Base-by-base conservation (phyloP, 2,329 filamentous ascomycete species). In the Aspergillus sojae region DNA sequence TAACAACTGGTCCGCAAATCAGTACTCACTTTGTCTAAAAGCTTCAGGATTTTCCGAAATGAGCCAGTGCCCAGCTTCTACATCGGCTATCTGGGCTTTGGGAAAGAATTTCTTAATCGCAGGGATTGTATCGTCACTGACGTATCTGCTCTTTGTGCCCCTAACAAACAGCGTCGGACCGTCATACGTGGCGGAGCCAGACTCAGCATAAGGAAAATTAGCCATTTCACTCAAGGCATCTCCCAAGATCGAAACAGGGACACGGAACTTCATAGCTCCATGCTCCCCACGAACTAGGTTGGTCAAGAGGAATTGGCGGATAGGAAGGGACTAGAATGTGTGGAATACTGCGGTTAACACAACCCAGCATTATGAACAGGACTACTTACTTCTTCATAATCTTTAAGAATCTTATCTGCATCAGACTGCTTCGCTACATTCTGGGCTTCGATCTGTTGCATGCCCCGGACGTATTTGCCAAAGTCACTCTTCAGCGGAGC, bases 261-360 rank as follows among this genome's bases (percentile, higher is more conserved):
- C 88, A 32, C 92, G 87, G 79, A 95, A 97, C 70, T 86, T 89
- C 70, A 91, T 85, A 2, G 82, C 82, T 36, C 85, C 82, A 57
- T 83, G 80, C 4, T 84, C 79, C 21, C 77, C 73, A 5, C 89
- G 86, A 68, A 90, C 79, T 45, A 98, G 82, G 75, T 98, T 99
- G 12, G 91, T 92, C 0, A 99, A 86, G 19, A 99, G 85, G 77
- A 98, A 99, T 74, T 97, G 94, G 2, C 95, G 89, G 68, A 99
- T 90, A 0, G 89, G 82, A 5, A 96, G 78, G 16, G 89, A 88
- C 83, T 88, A 34, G 58, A 45, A 67, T 11, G 43, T 14, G 45
- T 58, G 21, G 16, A 34, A 23, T 26, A 23, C 39, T n/a, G 26
- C 39, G 16, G 21, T 61, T 55, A 57, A 39, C 39, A 19, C 14